Percentiles rank a stretch among this genome's conserved stretches.
Evolutionary conservation across 345 rosid species (phyloP).

Genomic region (Gossypium turneri): DNA sequence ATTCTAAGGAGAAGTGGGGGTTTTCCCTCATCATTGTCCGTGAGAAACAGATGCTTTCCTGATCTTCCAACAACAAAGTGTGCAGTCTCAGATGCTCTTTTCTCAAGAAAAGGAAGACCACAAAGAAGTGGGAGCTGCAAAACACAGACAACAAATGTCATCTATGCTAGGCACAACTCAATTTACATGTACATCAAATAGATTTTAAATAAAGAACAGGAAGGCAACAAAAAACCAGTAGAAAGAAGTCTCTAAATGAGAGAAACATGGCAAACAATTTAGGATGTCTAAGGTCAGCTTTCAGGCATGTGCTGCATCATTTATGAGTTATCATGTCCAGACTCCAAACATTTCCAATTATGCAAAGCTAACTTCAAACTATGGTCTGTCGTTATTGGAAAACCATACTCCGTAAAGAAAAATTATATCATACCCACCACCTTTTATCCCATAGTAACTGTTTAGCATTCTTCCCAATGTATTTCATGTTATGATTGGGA

Average conservation of each 20-base stretch:
- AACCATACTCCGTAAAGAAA: background rate
- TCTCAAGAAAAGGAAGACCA: conserved; percentile 89
- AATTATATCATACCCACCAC: background rate
- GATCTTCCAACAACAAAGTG: conserved; percentile 85
- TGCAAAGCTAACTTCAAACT: conserved; percentile 4
- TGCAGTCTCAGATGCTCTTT: conserved; percentile 79
- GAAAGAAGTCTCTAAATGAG: background rate
- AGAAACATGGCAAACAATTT: background rate
- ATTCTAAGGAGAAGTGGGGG: conserved; percentile 89
- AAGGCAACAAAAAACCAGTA: background rate
- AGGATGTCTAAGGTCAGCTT: background rate
- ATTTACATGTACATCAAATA: background rate
- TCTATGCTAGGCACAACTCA: background rate
- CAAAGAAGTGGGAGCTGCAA: conserved; percentile 82
- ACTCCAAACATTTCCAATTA: background rate
- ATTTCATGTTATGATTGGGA: too few relatives aligned
- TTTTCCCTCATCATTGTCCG: conserved; percentile 65
- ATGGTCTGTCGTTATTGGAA: background rate
- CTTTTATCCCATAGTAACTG: background rate
- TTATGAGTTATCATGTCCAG: background rate
- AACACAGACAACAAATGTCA: conserved; percentile 10
- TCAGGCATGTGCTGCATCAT: conserved; percentile 4
- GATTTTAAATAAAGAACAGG: background rate
- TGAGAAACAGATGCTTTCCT: conserved; percentile 87
- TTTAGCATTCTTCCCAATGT: background rate